These are phyloP conservation scores for Drechslera avenae DNA, from an alignment of 2,329 filamentous ascomycete species.

Conservation along the genomic window DNA sequence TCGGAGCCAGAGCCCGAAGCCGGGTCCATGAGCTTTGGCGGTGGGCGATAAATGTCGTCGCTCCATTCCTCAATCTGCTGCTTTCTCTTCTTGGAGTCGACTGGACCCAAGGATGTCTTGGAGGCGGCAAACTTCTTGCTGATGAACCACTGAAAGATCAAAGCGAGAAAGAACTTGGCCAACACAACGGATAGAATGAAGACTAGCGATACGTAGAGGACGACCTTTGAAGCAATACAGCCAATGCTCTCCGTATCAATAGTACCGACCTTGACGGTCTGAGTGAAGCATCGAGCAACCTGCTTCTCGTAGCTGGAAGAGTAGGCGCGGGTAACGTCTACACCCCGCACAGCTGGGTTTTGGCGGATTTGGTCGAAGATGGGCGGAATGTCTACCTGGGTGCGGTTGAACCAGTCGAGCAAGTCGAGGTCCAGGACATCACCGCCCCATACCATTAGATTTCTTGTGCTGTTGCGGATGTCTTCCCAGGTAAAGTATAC, in stretches of 20 bases:
- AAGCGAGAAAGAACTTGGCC: conserved; percentile 83
- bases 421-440: conserved; percentile 90
- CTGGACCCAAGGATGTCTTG: conserved; percentile 78
- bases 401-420: conserved; percentile 85
- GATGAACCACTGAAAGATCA: conserved; percentile 96
- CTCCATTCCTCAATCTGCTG: conserved; percentile 98
- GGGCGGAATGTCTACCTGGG: conserved; percentile 74
- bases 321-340: conserved; percentile 88
- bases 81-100: conserved; percentile 81
- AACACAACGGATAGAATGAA: conserved; percentile 90
- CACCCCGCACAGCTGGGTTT: conserved; percentile 73
- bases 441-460: conserved; percentile 92
- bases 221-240: conserved; percentile 96
- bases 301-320: conserved; percentile 79
- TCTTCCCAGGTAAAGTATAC: conserved; percentile 98
- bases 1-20: conserved; percentile 67
- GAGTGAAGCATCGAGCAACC: conserved; percentile 82
- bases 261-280: conserved; percentile 94
- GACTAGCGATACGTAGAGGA: conserved; percentile 88
- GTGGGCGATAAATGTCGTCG: conserved; percentile 94
- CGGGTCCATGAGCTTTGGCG: conserved; percentile 78
- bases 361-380: conserved; percentile 81
- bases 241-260: conserved; percentile 96
- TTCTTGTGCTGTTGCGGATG: conserved; percentile 83
- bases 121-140: conserved; percentile 81